Evolutionary conservation across 164 flowering plant genomes (phyloP).

Genomic region (Kalanchoe fedtschenkoi): DNA sequence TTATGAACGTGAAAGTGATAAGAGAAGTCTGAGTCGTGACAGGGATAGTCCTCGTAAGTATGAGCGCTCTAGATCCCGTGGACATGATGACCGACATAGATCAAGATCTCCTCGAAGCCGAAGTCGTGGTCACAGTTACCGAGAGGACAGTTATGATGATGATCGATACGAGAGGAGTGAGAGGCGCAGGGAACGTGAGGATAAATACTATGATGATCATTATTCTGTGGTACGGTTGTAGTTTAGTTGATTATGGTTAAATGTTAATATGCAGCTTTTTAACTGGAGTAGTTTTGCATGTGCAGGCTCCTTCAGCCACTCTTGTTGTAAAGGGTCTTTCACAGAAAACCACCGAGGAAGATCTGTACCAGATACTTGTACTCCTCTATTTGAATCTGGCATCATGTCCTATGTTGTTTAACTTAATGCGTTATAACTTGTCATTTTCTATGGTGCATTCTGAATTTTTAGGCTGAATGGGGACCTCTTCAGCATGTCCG

Average conservation of each 20-base stretch:
- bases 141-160: constrained; percentile 86
- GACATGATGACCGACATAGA: constrained; percentile 57
- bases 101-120: constrained; percentile 89
- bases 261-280: background rate
- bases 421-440: background rate
- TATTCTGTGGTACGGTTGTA: constrained; percentile 52
- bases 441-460: background rate
- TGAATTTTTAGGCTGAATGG: constrained; percentile 75
- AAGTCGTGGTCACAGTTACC: constrained; percentile 65
- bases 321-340: constrained; percentile 97
- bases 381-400: background rate
- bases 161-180: constrained; percentile 60
- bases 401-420: background rate
- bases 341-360: constrained; percentile 90
- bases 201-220: constrained; percentile 50
- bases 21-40: constrained; percentile 54
- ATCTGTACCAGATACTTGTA: constrained; percentile 87
- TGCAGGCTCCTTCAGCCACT: constrained; percentile 89
- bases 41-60: constrained; percentile 72
- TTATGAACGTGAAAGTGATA: constrained; percentile 69
- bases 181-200: constrained; percentile 72
- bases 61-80: constrained; percentile 53
- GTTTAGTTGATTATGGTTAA: background rate
- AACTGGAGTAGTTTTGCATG: constrained; percentile 2
- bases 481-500: constrained; percentile 98